A percentile compares a stretch with the other conserved stretches of the same genome.
Conservation (phyloP, 2,329 filamentous ascomycete genomes). For the Mollisiaceae sp. region DNA sequence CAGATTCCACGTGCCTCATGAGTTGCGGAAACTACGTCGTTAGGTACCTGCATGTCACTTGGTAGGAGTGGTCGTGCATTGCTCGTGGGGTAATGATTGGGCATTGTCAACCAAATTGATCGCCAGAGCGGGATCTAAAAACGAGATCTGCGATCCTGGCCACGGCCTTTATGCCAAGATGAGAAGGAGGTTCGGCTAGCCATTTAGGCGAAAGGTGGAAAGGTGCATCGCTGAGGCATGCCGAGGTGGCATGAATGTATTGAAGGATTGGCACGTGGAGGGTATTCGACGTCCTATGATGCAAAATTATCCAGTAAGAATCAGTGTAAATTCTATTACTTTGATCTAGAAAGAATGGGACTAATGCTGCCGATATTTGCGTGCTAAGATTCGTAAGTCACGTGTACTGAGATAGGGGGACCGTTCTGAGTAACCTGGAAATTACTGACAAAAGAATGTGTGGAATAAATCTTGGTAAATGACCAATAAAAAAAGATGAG, state of each 20-base stretch:
- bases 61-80: not conserved
- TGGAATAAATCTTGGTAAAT: too few species aligned
- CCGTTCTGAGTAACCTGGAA: too few species aligned
- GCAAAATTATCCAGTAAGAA: too few species aligned
- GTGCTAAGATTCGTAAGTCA: too few species aligned
- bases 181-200: constrained; percentile 26
- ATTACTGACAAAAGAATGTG: too few species aligned
- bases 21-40: not conserved
- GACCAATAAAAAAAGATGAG: too few species aligned
- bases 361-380: too few species aligned
- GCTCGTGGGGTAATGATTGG: constrained; percentile 23
- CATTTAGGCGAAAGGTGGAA: constrained; percentile 6
- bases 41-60: not conserved
- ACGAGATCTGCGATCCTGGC: constrained; percentile 10
- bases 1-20: constrained; percentile 7
- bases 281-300: too few species aligned
- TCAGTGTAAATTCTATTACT: too few species aligned
- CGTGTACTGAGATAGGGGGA: too few species aligned
- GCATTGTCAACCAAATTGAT: not conserved
- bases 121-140: not conserved
- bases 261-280: too few species aligned
- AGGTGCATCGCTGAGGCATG: not conserved
- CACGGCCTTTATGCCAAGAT: constrained; percentile 11
- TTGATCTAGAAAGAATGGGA: too few species aligned
- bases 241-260: not conserved